These are phyloP conservation scores for Debaryomyces subglobosus DNA, from an alignment of 1,139 yeast species.

Conservation along the genomic window DNA sequence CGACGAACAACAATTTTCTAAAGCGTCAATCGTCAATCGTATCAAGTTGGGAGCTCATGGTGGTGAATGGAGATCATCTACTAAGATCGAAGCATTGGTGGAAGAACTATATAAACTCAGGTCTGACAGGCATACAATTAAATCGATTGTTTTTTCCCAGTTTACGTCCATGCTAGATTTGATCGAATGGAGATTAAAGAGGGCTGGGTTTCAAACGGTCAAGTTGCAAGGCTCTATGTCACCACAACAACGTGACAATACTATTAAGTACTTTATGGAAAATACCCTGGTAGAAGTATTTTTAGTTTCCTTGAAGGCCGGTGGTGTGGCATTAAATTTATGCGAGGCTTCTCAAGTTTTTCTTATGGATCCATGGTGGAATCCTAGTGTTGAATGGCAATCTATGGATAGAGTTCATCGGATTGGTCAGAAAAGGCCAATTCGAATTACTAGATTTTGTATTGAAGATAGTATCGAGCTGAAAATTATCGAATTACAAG, in stretches of 20 bases:
- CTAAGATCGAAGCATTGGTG: slow-evolving; percentile 93
- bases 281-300: slow-evolving; percentile 91
- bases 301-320: slow-evolving; percentile 92
- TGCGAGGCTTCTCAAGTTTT: slow-evolving; percentile 98
- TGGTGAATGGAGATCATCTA: slow-evolving; percentile 87
- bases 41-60: slow-evolving; percentile 74
- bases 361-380: slow-evolving; percentile 98
- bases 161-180: slow-evolving; percentile 95
- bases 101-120: slow-evolving; percentile 88
- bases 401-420: slow-evolving; percentile 98
- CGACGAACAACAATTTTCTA: slow-evolving; percentile 62
- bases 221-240: slow-evolving; percentile 96
- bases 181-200: slow-evolving; percentile 89
- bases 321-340: slow-evolving; percentile 94
- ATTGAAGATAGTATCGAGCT: slow-evolving; percentile 97
- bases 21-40: slow-evolving; percentile 86
- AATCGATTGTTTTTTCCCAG: slow-evolving; percentile 94
- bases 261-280: slow-evolving; percentile 88
- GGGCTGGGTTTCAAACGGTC: slow-evolving; percentile 94
- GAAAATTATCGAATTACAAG: slow-evolving; percentile 92
- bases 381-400: slow-evolving; percentile 97
- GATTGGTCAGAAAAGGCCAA: slow-evolving; percentile 95
- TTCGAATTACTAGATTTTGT: slow-evolving; percentile 87
- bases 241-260: slow-evolving; percentile 89
- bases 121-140: slow-evolving; percentile 85